Conservation (phyloP, 768 basidiomycete species). For the Rubroboletus satanas region DNA sequence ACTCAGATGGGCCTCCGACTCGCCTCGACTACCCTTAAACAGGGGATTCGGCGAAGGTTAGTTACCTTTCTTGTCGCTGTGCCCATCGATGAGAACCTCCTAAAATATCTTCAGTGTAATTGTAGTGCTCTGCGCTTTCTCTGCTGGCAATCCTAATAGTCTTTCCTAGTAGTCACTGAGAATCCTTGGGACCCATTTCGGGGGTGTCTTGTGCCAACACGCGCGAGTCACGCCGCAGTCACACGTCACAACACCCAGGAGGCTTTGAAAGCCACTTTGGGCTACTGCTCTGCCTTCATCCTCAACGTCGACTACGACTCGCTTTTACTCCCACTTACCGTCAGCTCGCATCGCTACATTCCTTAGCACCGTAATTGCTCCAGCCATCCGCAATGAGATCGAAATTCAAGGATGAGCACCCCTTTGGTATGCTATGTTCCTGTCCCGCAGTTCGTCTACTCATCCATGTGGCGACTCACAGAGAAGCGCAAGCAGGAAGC, state of each 20-base stretch:
- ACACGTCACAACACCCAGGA: slow-evolving; percentile 33
- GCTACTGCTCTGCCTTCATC: slow-evolving; percentile 20
- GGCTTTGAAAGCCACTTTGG: slow-evolving; percentile 28
- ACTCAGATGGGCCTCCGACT: background rate
- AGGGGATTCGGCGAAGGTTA: background rate
- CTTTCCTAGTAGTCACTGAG: background rate
- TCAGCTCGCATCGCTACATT: slow-evolving; percentile 4
- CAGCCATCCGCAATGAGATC: slow-evolving; percentile 61
- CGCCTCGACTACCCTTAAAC: background rate
- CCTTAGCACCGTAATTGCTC: slow-evolving; percentile 1
- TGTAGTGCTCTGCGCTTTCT: background rate
- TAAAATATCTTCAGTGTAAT: background rate
- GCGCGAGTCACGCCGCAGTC: slow-evolving; percentile 29
- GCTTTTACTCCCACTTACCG: slow-evolving; percentile 7
- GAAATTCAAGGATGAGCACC: slow-evolving; percentile 99
- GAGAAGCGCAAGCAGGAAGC: slow-evolving; percentile 99
- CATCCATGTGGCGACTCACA: slow-evolving; percentile 32
- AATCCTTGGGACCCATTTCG: slow-evolving; percentile 13
- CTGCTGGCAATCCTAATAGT: background rate
- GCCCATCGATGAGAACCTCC: background rate
- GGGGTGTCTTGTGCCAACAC: slow-evolving; percentile 13
- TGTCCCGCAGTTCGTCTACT: slow-evolving; percentile 33
- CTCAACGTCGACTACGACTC: slow-evolving; percentile 26
- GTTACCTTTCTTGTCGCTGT: background rate
- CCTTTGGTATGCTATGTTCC: slow-evolving; percentile 66